A percentile compares a stretch with the other conserved stretches of the same genome.
These are phyloP conservation scores for Stentor roeselii DNA, from an alignment of 73 alveolate genomes.

Conservation along the genomic window DNA sequence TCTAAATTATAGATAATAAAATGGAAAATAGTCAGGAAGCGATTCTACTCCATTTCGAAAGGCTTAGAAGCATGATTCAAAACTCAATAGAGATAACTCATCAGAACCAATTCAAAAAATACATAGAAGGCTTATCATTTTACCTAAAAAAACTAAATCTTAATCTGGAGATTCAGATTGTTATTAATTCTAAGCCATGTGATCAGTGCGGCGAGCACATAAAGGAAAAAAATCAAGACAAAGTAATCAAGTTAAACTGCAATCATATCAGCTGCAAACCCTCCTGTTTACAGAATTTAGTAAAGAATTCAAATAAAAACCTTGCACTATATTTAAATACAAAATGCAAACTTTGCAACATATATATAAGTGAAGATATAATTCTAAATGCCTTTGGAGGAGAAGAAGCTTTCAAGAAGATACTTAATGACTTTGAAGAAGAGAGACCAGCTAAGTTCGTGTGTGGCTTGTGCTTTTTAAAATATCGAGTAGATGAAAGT, in stretches of 20 bases:
- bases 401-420: neutral
- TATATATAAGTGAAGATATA: neutral
- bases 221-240: neutral
- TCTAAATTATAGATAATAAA: too few relatives aligned
- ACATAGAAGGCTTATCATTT: neutral
- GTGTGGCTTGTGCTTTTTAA: neutral
- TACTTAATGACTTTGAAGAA: neutral
- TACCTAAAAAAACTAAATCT: neutral
- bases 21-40: too few relatives aligned
- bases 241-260: neutral
- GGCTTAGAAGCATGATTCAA: neutral
- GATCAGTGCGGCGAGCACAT: neutral
- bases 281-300: neutral
- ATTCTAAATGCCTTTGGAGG: constrained; percentile 25
- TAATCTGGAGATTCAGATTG: neutral
- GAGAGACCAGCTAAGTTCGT: neutral
- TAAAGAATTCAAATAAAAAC: neutral
- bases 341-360: neutral
- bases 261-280: neutral
- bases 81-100: neutral
- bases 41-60: too few relatives aligned
- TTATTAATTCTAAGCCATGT: neutral
- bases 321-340: neutral
- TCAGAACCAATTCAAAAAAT: neutral
- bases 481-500: neutral